These are phyloP conservation scores for Thamnidium elegans DNA, from an alignment of 192 early-diverging fungal species.

Conservation along the genomic window DNA sequence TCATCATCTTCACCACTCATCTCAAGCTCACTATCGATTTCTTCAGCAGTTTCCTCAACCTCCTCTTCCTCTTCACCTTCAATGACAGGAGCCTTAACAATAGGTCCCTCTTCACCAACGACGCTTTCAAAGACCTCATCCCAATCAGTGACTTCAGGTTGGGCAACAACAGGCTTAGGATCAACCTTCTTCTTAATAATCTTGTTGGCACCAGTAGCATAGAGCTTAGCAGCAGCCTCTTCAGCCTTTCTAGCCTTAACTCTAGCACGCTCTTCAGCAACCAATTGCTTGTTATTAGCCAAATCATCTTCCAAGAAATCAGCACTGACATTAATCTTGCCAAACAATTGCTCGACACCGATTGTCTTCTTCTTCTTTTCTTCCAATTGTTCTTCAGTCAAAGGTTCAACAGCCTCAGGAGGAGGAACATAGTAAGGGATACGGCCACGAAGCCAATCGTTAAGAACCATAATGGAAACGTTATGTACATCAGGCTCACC, in stretches of 20 bases:
- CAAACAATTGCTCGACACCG: conserved; percentile 83
- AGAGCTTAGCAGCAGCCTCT: conserved; percentile 45
- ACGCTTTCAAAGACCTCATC: conserved; percentile 87
- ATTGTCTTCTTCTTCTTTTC: conserved; percentile 29
- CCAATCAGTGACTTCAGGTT: conserved; percentile 65
- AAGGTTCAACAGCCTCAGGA: conserved; percentile 45
- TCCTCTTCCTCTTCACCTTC: conserved; percentile 50
- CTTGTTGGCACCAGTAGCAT: conserved; percentile 33
- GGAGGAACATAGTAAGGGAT: conserved; percentile 93
- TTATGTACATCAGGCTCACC: conserved; percentile 92
- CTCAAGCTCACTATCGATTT: conserved; percentile 32
- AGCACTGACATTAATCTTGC: conserved; percentile 85
- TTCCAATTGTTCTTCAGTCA: conserved; percentile 10
- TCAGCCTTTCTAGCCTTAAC: conserved; percentile 37
- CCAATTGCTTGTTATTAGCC: conserved; percentile 54
- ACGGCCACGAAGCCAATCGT: conserved; percentile 97
- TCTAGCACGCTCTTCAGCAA: conserved; percentile 53
- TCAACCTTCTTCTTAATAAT: conserved; percentile 37
- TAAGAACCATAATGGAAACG: conserved; percentile 96
- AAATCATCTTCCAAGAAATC: conserved; percentile 86
- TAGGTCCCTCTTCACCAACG: conserved; percentile 57
- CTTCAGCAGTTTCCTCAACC: conserved; percentile 38
- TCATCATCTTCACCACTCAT: conserved; percentile 24
- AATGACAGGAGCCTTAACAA: conserved; percentile 38
- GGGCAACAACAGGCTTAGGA: conserved; percentile 23